Evolutionary conservation across 176 grass and related monocot species (phyloP), one percentile per base, ranked within the genome.

Genomic region (Carex cristatella): DNA sequence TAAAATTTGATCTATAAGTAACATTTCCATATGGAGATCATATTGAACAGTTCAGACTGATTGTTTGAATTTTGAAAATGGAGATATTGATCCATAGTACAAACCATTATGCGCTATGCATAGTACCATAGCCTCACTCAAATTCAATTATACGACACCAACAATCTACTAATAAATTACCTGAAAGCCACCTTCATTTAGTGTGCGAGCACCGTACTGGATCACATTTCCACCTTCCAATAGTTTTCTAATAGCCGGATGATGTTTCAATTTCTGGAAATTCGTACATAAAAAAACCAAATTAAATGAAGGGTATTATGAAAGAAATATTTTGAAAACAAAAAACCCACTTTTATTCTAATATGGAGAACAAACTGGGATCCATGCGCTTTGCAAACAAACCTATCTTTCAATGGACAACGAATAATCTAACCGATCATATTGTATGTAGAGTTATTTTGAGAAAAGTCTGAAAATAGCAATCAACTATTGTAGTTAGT

Each of bases 141-240:
- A 83, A 65, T 14, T 68, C 48, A 55, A 83, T 31, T 79, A 67
- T 59, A 79, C 82, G 56, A 27, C 59, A 80, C 38, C 62, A 54
- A 73, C 1, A 67, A 54, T n/a, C 71, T 65, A 19, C 55, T 70
- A 5, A 69, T 69, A 69, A 58, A 55, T 49, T 90, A 93, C 95
- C 91, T 98, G 95, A 61, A 95, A 98, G 69, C 95, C 93, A 81
- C 95, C 95, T 92, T 98, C 95, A 85, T 98, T 98, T 82, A 98
- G 88, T 91, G 93, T 88, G 65, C 95, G 93, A 78, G 95, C 95
- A 67, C 95, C 93, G 86, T 98, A 98, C 31, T 95, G 91, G 86
- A 95, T 86, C 86, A 86, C 91, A 79, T 85, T 90, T 88, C 93
- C 95, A 80, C 95, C 95, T 81, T 88, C 85, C 70, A 98, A 86